Conservation (phyloP, 2,329 filamentous ascomycete genomes). For the Trichoderma breve region DNA sequence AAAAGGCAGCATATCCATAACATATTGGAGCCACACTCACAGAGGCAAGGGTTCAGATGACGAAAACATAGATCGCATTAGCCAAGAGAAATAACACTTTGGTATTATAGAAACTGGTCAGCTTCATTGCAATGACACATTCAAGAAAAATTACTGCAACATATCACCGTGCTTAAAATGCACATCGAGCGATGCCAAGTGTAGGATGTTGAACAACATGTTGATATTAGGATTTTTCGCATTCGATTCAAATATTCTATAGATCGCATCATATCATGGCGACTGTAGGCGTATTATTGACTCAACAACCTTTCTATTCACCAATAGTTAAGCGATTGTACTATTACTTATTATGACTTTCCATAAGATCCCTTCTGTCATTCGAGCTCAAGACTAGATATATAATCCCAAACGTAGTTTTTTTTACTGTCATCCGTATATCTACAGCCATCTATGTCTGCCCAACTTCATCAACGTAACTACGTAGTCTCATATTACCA, state of each 20-base stretch:
- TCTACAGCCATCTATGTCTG: neutral
- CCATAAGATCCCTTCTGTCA: neutral
- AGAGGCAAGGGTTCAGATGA: slow-evolving; percentile 6
- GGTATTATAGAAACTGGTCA: neutral
- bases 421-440: neutral
- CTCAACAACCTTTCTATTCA: neutral
- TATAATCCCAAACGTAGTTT: neutral
- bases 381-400: neutral
- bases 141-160: neutral
- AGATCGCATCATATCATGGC: neutral
- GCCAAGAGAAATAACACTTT: slow-evolving; percentile 17
- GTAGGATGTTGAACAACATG: neutral
- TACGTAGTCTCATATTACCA: neutral
- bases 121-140: neutral
- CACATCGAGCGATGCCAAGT: neutral
- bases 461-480: neutral
- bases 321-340: neutral
- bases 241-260: neutral
- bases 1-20: slow-evolving; percentile 15
- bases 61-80: slow-evolving; percentile 31
- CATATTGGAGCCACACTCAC: slow-evolving; percentile 16
- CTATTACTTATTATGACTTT: neutral
- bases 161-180: neutral
- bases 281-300: neutral
- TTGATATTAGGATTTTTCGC: neutral